These are phyloP conservation scores for Zygosaccharomyces siamensis DNA, from an alignment of 805 yeast species.

Conservation along the genomic window DNA sequence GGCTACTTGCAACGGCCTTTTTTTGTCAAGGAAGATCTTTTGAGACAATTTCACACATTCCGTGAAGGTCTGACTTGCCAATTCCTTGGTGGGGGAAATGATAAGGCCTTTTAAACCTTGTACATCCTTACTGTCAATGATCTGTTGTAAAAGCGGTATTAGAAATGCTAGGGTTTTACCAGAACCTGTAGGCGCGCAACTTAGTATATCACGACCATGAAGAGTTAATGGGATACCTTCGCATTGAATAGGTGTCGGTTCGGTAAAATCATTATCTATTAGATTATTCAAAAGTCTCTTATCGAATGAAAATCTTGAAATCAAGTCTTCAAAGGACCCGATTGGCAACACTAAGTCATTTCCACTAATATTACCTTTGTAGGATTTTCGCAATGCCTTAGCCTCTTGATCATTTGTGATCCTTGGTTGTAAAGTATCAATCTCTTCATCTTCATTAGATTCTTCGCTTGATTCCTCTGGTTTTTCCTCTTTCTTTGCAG, in stretches of 20 bases:
- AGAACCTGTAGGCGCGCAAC: constrained; percentile 98
- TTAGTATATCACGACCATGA: constrained; percentile 69
- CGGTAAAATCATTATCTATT: constrained; percentile 62
- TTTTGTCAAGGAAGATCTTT: constrained; percentile 41
- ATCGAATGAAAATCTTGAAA: constrained; percentile 61
- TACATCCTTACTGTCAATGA: constrained; percentile 30
- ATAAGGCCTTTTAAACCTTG: constrained; percentile 67
- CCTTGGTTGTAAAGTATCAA: constrained; percentile 38
- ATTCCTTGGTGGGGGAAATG: constrained; percentile 91
- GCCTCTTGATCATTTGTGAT: constrained; percentile 60
- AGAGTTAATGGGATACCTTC: constrained; percentile 79
- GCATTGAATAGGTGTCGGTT: constrained; percentile 90
- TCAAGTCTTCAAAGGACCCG: constrained; percentile 80
- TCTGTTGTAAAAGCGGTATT: constrained; percentile 69
- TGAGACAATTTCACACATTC: constrained; percentile 57
- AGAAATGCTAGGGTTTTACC: constrained; percentile 57
- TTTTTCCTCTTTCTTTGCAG: constrained; percentile 13
- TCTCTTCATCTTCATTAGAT: constrained; percentile 30
- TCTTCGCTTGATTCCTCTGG: constrained; percentile 22
- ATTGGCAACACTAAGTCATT: constrained; percentile 86
- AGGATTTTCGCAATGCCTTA: constrained; percentile 48
- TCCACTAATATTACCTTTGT: constrained; percentile 71
- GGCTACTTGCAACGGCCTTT: constrained; percentile 49
- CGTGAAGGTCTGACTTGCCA: constrained; percentile 78
- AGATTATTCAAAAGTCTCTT: constrained; percentile 52